Percentiles rank a stretch among this genome's conserved stretches.
Conservation (phyloP, 139 green algal genomes). For the Closterium sp. region DNA sequence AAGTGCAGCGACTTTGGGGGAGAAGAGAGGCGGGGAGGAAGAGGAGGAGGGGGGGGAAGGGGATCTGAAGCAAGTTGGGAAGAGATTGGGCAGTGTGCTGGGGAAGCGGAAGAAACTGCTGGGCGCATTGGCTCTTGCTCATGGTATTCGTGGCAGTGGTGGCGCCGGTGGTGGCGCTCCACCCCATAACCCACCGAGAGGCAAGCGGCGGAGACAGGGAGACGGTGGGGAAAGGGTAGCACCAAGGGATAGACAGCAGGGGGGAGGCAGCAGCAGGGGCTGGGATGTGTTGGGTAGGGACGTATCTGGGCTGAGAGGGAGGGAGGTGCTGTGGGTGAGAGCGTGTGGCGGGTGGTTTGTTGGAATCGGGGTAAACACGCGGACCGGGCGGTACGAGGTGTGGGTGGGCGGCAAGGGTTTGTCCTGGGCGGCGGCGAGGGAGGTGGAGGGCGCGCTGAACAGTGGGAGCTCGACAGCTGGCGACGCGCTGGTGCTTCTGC, state of each 20-base stretch:
- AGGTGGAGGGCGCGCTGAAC: neutral
- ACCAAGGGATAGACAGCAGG: neutral
- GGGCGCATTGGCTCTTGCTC: neutral
- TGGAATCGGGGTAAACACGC: neutral
- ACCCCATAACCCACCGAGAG: neutral
- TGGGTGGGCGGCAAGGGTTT: neutral
- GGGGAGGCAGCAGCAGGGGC: neutral
- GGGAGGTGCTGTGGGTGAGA: conserved; percentile 7
- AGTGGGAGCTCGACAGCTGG: neutral
- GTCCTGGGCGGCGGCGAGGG: neutral
- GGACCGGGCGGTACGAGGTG: neutral
- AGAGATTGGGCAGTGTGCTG: neutral
- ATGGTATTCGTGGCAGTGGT: neutral
- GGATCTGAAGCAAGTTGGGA: neutral
- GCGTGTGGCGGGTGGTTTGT: conserved; percentile 1
- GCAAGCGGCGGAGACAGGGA: neutral
- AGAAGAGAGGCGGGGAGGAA: neutral
- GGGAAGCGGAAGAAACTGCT: neutral
- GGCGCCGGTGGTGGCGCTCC: neutral
- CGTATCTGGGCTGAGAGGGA: neutral
- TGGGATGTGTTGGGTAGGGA: neutral
- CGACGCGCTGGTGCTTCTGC: neutral
- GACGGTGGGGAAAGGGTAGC: neutral
- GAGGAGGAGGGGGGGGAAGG: neutral
- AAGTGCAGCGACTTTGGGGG: neutral